Evolutionary conservation across 148 eudicot species (phyloP).

Genomic region (Polygonum aviculare): DNA sequence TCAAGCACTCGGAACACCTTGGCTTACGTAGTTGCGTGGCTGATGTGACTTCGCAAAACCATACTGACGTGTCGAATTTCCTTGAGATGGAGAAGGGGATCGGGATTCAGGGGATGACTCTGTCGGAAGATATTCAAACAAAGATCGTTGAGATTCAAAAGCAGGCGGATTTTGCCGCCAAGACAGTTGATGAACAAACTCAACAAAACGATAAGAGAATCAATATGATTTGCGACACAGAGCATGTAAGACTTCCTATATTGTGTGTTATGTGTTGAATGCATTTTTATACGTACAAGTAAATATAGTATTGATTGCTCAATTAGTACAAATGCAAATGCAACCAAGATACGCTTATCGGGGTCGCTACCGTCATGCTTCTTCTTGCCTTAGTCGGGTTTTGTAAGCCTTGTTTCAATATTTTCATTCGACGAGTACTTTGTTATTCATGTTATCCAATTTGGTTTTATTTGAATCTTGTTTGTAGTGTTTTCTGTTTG

Average conservation of each 20-base stretch:
- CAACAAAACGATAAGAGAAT: constrained; percentile 40
- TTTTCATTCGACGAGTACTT: neutral
- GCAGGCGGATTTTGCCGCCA: constrained; percentile 34
- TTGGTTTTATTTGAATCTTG: neutral
- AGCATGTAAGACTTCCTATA: constrained; percentile 39
- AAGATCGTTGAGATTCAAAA: constrained; percentile 41
- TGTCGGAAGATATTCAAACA: constrained; percentile 43
- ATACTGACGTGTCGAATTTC: neutral
- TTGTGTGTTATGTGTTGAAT: neutral
- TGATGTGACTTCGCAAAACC: neutral
- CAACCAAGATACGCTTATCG: constrained; percentile 55
- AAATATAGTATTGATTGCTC: too few relatives aligned
- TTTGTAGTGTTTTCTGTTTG: constrained; percentile 63
- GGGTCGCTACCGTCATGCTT: constrained; percentile 78
- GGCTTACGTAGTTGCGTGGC: neutral
- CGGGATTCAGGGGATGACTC: constrained; percentile 27
- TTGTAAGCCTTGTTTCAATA: constrained; percentile 37
- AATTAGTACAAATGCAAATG: too few relatives aligned
- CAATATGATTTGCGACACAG: constrained; percentile 26
- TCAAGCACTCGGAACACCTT: neutral
- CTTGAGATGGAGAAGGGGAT: constrained; percentile 2
- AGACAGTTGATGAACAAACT: constrained; percentile 38
- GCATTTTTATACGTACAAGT: too few relatives aligned
- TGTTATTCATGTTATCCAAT: neutral
- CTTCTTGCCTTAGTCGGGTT: constrained; percentile 61